Percentiles rank a stretch among this genome's conserved stretches.
Conservation (phyloP, 225 moss, liverwort and hornwort species). For the Physcomitrium patens region DNA sequence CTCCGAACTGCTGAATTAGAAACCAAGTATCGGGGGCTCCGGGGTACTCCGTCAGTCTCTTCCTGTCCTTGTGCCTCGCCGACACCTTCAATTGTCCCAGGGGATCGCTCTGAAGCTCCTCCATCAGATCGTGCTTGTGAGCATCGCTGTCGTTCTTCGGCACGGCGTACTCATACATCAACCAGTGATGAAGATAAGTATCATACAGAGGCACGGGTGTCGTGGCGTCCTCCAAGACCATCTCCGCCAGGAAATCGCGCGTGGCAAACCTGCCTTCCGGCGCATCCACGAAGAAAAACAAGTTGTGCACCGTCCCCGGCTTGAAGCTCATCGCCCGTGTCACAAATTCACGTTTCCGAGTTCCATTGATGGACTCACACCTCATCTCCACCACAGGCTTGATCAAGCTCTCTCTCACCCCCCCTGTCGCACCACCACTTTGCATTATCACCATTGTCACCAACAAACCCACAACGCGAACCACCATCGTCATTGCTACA, state of each 20-base stretch:
- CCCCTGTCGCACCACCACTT: not conserved
- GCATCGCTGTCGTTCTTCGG: constrained; percentile 18
- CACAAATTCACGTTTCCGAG: not conserved
- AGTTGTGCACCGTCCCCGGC: constrained; percentile 22
- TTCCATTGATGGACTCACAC: constrained; percentile 10
- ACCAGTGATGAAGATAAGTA: constrained; percentile 31
- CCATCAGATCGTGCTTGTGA: constrained; percentile 20
- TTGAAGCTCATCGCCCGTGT: constrained; percentile 13
- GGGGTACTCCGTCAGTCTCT: constrained; percentile 11
- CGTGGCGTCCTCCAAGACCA: constrained; percentile 24
- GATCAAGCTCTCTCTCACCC: not conserved
- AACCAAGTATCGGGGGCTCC: constrained; percentile 28
- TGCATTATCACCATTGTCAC: no score
- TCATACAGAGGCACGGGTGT: constrained; percentile 25
- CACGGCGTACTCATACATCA: constrained; percentile 33
- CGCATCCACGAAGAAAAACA: constrained; percentile 31
- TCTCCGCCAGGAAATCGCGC: constrained; percentile 23
- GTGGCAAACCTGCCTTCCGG: constrained; percentile 2
- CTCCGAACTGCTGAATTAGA: constrained; percentile 27
- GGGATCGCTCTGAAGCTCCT: not conserved
- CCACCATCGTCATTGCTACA: no score
- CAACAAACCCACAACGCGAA: no score
- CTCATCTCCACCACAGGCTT: not conserved
- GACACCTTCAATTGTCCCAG: not conserved
- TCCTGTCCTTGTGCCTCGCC: constrained; percentile 3